phyloP scores from a whole-genome alignment of 2,329 filamentous ascomycete genomes.

The Myriosclerotinia duriaeana region DNA sequence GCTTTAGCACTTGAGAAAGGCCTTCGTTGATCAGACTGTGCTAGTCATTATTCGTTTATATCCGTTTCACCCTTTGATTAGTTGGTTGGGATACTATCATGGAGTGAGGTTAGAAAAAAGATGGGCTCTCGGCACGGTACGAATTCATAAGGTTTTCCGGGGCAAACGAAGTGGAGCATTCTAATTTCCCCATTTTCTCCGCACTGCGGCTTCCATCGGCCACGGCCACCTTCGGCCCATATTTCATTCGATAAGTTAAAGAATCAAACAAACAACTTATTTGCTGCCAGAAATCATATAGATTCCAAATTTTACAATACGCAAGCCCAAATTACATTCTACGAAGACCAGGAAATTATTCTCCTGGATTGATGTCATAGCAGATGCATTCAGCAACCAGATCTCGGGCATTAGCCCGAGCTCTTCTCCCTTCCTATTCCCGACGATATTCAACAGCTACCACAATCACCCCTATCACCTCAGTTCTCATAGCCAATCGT shows the following conservation, averaged over 20 bases:
- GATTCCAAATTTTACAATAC: background rate
- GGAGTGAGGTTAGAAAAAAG: background rate
- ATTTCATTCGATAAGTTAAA: background rate
- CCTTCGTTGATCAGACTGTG: background rate
- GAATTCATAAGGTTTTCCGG: background rate
- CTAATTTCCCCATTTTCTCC: background rate
- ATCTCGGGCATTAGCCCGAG: constrained; percentile 37
- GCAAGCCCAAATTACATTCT: background rate
- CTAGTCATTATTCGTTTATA: background rate
- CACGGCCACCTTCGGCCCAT: background rate
- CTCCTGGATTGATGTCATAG: constrained; percentile 19
- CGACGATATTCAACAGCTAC: constrained; percentile 29
- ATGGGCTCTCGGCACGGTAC: background rate
- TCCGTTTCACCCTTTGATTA: background rate
- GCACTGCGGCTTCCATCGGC: constrained; percentile 10
- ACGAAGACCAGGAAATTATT: background rate
- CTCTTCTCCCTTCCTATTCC: constrained; percentile 30
- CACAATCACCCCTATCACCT: constrained; percentile 57
- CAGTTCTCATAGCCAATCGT: constrained; percentile 92
- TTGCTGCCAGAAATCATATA: background rate
- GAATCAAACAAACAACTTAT: background rate
- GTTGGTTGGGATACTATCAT: background rate
- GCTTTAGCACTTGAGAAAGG: constrained; percentile 22
- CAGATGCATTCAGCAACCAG: constrained; percentile 36
- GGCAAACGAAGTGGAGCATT: background rate